Evolutionary conservation across 2,329 filamentous ascomycete species (phyloP).

Genomic region (Fusarium anthophilum): DNA sequence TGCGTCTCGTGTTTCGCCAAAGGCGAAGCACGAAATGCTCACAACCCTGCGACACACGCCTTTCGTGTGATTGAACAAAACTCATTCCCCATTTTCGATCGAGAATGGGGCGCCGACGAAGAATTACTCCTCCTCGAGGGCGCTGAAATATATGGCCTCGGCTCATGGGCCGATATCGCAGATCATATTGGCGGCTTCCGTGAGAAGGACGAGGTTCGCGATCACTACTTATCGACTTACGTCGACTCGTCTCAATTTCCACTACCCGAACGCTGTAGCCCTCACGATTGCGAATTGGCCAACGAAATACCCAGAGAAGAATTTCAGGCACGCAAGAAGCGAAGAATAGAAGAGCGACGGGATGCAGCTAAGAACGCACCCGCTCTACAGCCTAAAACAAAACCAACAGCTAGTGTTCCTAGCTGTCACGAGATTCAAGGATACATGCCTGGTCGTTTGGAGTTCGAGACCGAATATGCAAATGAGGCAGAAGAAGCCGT

Average conservation of each 20-base stretch:
- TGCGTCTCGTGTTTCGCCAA: conserved; percentile 94
- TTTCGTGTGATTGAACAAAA: conserved; percentile 98
- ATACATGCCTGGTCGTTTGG: conserved; percentile 96
- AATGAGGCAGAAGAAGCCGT: conserved; percentile 99
- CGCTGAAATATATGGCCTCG: conserved; percentile 93
- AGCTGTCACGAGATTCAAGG: conserved; percentile 98
- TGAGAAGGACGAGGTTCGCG: conserved; percentile 92
- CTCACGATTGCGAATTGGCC: conserved; percentile 79
- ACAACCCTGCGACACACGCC: conserved; percentile 86
- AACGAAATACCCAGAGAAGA: conserved; percentile 87
- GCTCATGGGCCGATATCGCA: conserved; percentile 97
- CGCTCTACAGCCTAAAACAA: conserved; percentile 88
- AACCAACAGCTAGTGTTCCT: conserved; percentile 93
- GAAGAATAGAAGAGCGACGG: conserved; percentile 90
- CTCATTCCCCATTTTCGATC: conserved; percentile 94
- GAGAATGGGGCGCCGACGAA: conserved; percentile 97
- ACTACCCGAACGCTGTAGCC: conserved; percentile 85
- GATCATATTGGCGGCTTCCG: conserved; percentile 97
- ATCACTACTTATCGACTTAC: conserved; percentile 92
- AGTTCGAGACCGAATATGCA: conserved; percentile 97
- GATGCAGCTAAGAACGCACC: conserved; percentile 86
- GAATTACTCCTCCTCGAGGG: conserved; percentile 94
- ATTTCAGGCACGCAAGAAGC: conserved; percentile 92
- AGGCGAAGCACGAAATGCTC: conserved; percentile 81
- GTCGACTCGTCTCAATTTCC: conserved; percentile 86